Evolutionary conservation across 345 rosid genomes (phyloP).

Genomic region (Laguncularia racemosa): DNA sequence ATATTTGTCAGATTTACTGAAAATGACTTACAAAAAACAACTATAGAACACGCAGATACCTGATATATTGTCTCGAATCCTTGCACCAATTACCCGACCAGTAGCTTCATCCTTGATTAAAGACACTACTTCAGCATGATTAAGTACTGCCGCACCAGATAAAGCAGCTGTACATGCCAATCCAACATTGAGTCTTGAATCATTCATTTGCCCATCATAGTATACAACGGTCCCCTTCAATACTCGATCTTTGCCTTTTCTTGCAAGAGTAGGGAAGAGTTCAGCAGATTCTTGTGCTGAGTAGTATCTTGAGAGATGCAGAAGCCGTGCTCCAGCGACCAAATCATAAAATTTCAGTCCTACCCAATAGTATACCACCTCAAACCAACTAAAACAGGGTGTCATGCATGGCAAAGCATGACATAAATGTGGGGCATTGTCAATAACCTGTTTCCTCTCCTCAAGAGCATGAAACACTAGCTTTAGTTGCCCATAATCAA

Average conservation of each 20-base stretch:
- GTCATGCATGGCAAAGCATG: slow-evolving; percentile 98
- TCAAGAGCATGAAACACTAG: slow-evolving; percentile 94
- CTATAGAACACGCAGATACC: slow-evolving; percentile 31
- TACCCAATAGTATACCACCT: slow-evolving; percentile 84
- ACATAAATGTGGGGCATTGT: slow-evolving; percentile 92
- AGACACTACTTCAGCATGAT: slow-evolving; percentile 88
- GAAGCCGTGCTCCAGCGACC: slow-evolving; percentile 77
- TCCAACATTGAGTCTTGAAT: slow-evolving; percentile 81
- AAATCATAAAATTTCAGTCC: slow-evolving; percentile 96
- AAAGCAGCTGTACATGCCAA: slow-evolving; percentile 87
- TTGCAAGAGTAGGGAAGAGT: slow-evolving; percentile 92
- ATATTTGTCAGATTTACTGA: too few species aligned
- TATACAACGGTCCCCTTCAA: slow-evolving; percentile 91
- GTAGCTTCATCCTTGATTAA: slow-evolving; percentile 58
- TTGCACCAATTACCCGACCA: slow-evolving; percentile 66
- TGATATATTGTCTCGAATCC: slow-evolving; percentile 73
- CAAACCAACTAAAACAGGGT: slow-evolving; percentile 95
- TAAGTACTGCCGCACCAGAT: slow-evolving; percentile 92
- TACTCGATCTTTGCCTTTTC: slow-evolving; percentile 52
- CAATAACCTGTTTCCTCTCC: slow-evolving; percentile 91
- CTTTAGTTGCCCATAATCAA: slow-evolving; percentile 89
- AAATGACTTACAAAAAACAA: neutral
- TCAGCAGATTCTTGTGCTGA: slow-evolving; percentile 74
- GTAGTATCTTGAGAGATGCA: slow-evolving; percentile 90
- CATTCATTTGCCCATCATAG: slow-evolving; percentile 99